A percentile compares a stretch with the other conserved stretches of the same genome.
Conservation (phyloP, 345 rosid species). For the Melastoma malabathricum region DNA sequence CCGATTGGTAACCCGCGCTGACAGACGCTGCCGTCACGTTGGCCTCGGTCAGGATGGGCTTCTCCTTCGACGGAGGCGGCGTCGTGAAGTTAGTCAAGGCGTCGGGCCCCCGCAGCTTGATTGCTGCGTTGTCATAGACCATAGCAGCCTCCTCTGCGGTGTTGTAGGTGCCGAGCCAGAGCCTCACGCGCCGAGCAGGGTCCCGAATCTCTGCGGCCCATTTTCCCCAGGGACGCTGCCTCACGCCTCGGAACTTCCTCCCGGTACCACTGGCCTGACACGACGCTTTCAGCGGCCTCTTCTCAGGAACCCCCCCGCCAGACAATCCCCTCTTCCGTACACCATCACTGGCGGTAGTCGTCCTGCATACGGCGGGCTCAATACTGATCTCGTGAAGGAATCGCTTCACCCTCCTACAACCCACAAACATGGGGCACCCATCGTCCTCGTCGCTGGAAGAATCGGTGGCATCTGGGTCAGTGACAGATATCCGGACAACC, state of each 20-base stretch:
- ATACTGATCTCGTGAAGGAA: constrained; percentile 63
- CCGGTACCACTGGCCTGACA: constrained; percentile 1
- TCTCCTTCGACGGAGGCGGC: constrained; percentile 20
- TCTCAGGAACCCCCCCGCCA: not conserved
- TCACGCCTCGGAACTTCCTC: constrained; percentile 77
- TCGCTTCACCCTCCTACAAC: constrained; percentile 48
- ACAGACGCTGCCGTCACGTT: constrained; percentile 6
- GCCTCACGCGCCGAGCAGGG: constrained; percentile 68
- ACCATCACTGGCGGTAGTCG: not conserved
- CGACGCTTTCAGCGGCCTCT: constrained; percentile 10
- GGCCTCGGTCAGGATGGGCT: constrained; percentile 1
- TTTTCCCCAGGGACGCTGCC: constrained; percentile 97
- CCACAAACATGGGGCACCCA: constrained; percentile 10
- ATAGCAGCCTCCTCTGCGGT: constrained; percentile 97
- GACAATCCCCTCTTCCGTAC: constrained; percentile 15
- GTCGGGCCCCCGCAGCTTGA: constrained; percentile 79
- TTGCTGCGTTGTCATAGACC: constrained; percentile 87
- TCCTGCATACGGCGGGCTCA: constrained; percentile 20
- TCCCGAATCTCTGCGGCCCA: constrained; percentile 99
- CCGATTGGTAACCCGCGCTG: constrained; percentile 52
- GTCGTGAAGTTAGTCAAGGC: constrained; percentile 68
- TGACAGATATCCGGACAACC: constrained; percentile 39
- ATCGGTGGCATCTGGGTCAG: constrained; percentile 81
- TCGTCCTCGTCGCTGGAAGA: constrained; percentile 84
- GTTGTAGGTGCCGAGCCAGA: constrained; percentile 84